Conservation (phyloP, 108 stramenopile genomes). For the Cyclotella atomus region DNA sequence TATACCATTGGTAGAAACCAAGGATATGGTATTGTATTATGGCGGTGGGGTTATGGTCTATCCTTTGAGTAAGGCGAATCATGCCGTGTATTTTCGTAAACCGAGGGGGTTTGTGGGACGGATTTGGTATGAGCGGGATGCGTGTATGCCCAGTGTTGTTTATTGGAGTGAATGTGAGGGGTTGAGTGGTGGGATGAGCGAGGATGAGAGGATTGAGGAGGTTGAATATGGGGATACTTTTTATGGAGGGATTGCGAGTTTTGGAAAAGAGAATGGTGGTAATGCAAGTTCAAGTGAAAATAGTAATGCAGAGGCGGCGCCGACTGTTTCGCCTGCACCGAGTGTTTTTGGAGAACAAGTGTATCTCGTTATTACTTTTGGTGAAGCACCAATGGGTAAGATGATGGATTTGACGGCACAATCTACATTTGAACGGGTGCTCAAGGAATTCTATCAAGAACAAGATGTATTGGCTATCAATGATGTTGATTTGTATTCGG, state of each 20-base stretch:
- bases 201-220: not conserved
- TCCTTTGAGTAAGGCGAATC: slow-evolving; percentile 16
- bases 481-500: slow-evolving; percentile 11
- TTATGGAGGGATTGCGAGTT: slow-evolving; percentile 2
- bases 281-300: not conserved
- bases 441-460: not conserved
- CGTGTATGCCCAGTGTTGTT: not conserved
- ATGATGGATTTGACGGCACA: not conserved
- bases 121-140: slow-evolving; percentile 28
- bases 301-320: not conserved
- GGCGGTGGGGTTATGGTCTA: slow-evolving; percentile 25
- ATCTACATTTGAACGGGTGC: not conserved
- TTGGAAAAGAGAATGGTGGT: not conserved
- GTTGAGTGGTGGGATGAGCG: not conserved
- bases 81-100: slow-evolving; percentile 20
- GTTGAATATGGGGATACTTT: not conserved
- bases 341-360: not conserved
- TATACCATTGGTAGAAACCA: not conserved
- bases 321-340: not conserved
- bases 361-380: slow-evolving; percentile 26
- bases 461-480: slow-evolving; percentile 5
- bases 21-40: slow-evolving; percentile 14
- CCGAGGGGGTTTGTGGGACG: slow-evolving; percentile 33
- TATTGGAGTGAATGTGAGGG: not conserved
- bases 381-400: not conserved